A percentile compares a stretch with the other conserved stretches of the same genome.
Conservation (phyloP, 805 yeast genomes). For the Yarrowia porcina region DNA sequence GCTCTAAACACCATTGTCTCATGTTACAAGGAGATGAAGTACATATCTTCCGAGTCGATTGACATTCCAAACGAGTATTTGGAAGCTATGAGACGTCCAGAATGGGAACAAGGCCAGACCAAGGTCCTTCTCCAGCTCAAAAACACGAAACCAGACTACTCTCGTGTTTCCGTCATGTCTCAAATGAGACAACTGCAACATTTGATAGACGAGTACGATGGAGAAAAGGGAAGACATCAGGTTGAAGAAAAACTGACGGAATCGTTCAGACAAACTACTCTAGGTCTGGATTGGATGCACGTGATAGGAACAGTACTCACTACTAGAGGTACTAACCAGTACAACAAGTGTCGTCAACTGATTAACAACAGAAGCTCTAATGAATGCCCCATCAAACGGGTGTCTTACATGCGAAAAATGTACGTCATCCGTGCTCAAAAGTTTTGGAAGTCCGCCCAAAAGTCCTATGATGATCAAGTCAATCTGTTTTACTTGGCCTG, state of each 20-base stretch:
- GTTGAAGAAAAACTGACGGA: not conserved
- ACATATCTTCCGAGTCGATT: not conserved
- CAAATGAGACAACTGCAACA: not conserved
- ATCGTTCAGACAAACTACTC: not conserved
- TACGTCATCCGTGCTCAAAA: not conserved
- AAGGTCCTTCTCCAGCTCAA: not conserved
- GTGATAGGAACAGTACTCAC: not conserved
- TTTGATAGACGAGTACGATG: not conserved
- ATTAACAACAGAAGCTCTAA: slow-evolving; percentile 1
- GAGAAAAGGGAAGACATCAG: not conserved
- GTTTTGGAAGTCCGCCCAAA: not conserved
- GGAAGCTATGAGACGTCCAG: not conserved
- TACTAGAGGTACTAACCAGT: slow-evolving; percentile 1
- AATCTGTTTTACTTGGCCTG: slow-evolving; percentile 6
- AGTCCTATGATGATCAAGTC: not conserved
- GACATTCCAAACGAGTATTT: no score
- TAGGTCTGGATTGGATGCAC: slow-evolving; percentile 14
- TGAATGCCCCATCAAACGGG: not conserved
- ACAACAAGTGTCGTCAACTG: not conserved
- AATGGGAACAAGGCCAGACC: not conserved
- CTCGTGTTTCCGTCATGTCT: not conserved
- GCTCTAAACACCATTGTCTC: not conserved
- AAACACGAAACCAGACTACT: not conserved
- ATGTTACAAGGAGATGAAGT: not conserved
- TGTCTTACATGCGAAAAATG: not conserved